Percentiles rank a stretch among this genome's conserved stretches.
Evolutionary conservation across 176 grass and related monocot species (phyloP).

Genomic region (Melocanna baccifera): DNA sequence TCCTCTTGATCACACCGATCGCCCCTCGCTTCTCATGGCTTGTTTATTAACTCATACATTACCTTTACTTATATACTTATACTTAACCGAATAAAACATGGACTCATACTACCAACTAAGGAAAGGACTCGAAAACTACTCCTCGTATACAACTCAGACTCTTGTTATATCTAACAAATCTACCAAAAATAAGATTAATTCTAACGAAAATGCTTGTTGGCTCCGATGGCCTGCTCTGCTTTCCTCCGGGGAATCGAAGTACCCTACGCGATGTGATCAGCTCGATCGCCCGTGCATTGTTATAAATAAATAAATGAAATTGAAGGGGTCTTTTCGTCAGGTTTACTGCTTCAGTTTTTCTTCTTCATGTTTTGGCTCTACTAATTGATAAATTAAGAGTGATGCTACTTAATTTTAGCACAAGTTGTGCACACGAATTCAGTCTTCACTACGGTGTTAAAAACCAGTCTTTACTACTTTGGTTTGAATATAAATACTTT

Average conservation of each 20-base stretch:
- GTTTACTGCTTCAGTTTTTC: neutral
- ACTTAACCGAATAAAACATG: no score
- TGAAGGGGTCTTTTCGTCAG: neutral
- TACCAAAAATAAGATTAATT: no score
- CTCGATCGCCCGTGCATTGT: neutral
- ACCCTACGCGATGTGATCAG: conserved; percentile 25
- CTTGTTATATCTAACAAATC: no score
- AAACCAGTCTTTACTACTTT: neutral
- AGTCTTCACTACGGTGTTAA: neutral
- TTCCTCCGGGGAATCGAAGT: conserved; percentile 5
- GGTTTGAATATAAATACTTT: neutral
- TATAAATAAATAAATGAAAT: no score
- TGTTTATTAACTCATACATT: no score
- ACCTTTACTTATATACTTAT: no score
- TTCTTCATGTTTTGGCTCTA: neutral
- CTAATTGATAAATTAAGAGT: neutral
- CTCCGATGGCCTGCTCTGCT: neutral
- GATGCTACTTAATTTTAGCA: neutral
- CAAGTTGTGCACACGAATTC: neutral
- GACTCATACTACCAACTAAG: no score
- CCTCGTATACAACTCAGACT: no score
- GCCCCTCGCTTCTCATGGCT: no score
- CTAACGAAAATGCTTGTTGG: neutral
- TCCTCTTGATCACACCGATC: no score
- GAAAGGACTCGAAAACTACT: no score